Base-by-base conservation (phyloP, 2,329 filamentous ascomycete genomes). In the Aspergillus ochraceoroseus region DNA sequence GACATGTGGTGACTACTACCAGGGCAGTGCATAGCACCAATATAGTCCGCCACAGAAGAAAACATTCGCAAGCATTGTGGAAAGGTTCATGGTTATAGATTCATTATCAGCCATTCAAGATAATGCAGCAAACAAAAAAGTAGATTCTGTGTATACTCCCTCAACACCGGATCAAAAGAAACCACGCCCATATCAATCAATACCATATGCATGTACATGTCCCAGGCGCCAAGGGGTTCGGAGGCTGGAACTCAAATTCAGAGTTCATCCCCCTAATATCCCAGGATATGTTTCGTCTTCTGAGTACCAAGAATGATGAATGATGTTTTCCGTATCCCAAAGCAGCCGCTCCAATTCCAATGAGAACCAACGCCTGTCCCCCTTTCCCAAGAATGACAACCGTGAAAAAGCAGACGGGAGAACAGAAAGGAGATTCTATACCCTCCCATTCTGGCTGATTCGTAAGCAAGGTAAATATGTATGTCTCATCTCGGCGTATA, bases 401-500 rank as follows among this genome's bases (percentile, higher is more conserved):
- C 7, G 12, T 15, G 15, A 12, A n/a, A 33, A 9, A 26, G 12
- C 13, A 34, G 34, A 18, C 18, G 27, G 14, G 18, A 5, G n/a
- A 25, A 9, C 20, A 17, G 14, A 7, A 13, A 20, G 6, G 12
- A 3, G 14, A 6, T 7, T 23, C 8, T 20, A 11, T 13, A 20
- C 20, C 25, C 9, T 18, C 32, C 26, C 32, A 36, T 19, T 20
- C 30, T 20, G 31, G 20, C 35, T 39, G 40, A 23, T 25, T 46
- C 30, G 35, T 33, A 34, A 51, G 42, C 29, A 50, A 34, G 31
- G 27, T 51, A 49, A 50, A 44, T 54, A 55, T n/a, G n/a, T n/a
- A n/a, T n/a, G n/a, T 46, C 50, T 56, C 50, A 47, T 56, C 43
- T 48, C 52, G 40, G 44, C 47, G 48, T 50, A 49, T 56, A 50